Evolutionary conservation across 768 basidiomycete species (phyloP), one percentile per base, ranked within the genome.

Genomic region (Tricholoma terreum): DNA sequence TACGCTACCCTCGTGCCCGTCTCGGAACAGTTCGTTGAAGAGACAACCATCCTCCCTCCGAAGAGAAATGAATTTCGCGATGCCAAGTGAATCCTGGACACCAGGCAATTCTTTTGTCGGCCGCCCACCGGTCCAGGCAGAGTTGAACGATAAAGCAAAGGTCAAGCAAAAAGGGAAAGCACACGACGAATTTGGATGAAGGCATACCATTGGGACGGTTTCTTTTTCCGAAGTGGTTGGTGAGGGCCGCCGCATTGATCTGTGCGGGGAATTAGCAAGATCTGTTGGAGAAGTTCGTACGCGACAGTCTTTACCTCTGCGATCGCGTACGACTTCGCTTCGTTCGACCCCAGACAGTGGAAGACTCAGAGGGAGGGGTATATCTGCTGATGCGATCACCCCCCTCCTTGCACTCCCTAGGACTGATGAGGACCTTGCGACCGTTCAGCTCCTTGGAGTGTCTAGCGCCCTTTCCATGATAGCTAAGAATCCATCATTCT

Each of bases 401-500:
- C 57, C 62, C 8, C 45, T 60, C 10, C 50, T 61, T 8, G 55
- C 63, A 5, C 50, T 63, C 14, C 27, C 57, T 12, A 55, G 58
- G 30, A 63, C 66, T 14, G 62, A 60, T 6, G 60, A 59, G 15
- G 66, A n/a, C 48, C 57, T 60, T 36, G 58, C 58, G 19, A 58
- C 48, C 22, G 57, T 65, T 15, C 61, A 67, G 42, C 54, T 53
- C 46, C 57, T 69, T 19, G 73, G 69, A 1, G 59, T 67, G 14
- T n/a, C n/a, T n/a, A n/a, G n/a, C n/a, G n/a, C n/a, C n/a, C n/a
- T 52, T 2, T 61, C 67, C 9, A 66, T 65, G 55, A 79, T 85
- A 69, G 73, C 79, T 0, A 62, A 68, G 17, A 78, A 80, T 31
- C 78, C 82, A 40, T 77, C 77, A 11, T 79, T 79, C 57, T 67